These are phyloP conservation scores for Lojkania enalia DNA, from an alignment of 2,329 filamentous ascomycete genomes.

Conservation along the genomic window DNA sequence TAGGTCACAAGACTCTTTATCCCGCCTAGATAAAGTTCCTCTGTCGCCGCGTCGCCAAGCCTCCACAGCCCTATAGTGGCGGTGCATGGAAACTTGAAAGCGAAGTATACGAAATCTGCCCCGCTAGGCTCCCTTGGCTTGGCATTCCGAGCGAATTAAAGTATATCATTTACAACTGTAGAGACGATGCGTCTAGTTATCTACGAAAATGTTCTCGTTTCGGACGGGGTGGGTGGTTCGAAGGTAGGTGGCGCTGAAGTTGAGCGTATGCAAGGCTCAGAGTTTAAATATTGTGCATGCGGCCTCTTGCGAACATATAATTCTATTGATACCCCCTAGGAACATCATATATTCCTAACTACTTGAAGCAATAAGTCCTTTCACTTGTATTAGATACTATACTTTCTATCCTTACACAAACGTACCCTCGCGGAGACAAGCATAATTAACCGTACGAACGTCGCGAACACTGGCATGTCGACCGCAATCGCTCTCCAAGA, in stretches of 20 bases:
- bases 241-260: background rate
- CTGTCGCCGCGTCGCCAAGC: too few relatives aligned
- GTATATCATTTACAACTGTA: background rate
- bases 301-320: background rate
- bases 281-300: background rate
- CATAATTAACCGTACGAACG: background rate
- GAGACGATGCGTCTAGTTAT: background rate
- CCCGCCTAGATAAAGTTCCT: too few relatives aligned
- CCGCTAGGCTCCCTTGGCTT: conserved; percentile 14
- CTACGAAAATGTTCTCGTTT: background rate
- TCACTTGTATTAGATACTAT: background rate
- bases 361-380: background rate
- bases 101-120: conserved; percentile 20
- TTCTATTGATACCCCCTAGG: background rate
- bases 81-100: conserved; percentile 17
- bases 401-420: background rate
- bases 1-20: too few relatives aligned
- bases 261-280: background rate
- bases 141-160: conserved; percentile 12
- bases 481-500: conserved; percentile 25
- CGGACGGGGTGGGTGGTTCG: background rate
- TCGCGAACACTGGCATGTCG: conserved; percentile 18
- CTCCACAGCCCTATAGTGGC: conserved; percentile 12
- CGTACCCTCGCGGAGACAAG: background rate
- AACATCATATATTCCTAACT: background rate